These are phyloP conservation scores for Fusarium sp. DNA, from an alignment of 2,329 filamentous ascomycete genomes.

Conservation along the genomic window DNA sequence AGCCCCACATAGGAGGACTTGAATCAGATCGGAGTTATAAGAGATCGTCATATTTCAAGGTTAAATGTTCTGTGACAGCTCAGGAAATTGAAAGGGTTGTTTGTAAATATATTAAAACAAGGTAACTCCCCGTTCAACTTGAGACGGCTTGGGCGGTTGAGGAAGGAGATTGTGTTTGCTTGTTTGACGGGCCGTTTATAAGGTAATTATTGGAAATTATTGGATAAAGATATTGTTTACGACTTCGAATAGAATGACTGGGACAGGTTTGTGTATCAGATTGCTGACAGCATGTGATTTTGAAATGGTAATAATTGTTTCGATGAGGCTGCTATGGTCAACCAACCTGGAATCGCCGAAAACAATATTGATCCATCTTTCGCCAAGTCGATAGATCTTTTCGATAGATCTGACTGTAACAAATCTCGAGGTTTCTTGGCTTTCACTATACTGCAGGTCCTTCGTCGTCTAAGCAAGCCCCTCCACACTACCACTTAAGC, in stretches of 20 bases:
- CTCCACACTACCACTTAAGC: slow-evolving; percentile 21
- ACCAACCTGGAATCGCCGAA: fast-evolving
- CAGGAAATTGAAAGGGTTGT: slow-evolving; percentile 16
- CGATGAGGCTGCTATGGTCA: not conserved
- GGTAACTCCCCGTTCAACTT: not conserved
- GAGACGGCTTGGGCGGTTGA: not conserved
- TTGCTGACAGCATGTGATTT: slow-evolving; percentile 8
- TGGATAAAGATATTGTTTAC: not conserved
- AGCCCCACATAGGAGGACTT: not conserved
- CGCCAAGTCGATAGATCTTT: not conserved
- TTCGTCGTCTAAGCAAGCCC: not conserved
- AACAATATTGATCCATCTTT: fast-evolving
- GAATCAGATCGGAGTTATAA: not conserved
- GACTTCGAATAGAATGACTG: not conserved
- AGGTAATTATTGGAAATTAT: not conserved
- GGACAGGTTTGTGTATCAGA: not conserved
- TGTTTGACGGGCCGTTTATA: not conserved
- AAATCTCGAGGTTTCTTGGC: not conserved
- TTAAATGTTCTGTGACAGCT: slow-evolving; percentile 3
- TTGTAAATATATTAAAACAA: slow-evolving; percentile 12
- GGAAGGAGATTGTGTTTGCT: slow-evolving; percentile 5
- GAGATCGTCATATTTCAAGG: slow-evolving; percentile 8
- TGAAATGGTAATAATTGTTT: not conserved
- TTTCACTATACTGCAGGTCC: not conserved
- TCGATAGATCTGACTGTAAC: not conserved